A percentile compares a stretch with the other conserved stretches of the same genome.
phyloP scores from a whole-genome alignment of 1,139 yeast genomes.

The Pichia terricola region DNA sequence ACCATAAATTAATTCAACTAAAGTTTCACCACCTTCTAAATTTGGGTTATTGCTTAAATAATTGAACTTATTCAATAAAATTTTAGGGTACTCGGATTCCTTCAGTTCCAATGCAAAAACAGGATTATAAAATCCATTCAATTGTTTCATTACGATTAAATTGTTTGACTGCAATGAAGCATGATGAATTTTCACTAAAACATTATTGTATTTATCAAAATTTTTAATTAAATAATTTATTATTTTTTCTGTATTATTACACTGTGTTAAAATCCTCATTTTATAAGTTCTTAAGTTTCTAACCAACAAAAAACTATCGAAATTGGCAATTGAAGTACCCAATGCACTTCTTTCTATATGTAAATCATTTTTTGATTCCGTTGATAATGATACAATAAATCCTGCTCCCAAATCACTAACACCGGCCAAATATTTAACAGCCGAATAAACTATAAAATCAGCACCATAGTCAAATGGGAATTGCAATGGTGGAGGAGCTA shows the following conservation, averaged over 20 bases:
- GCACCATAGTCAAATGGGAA: constrained; percentile 77
- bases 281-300: constrained; percentile 77
- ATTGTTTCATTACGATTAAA: constrained; percentile 49
- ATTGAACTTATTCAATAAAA: constrained; percentile 54
- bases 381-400: constrained; percentile 52
- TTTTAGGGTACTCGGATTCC: constrained; percentile 46
- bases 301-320: constrained; percentile 66
- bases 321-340: constrained; percentile 73
- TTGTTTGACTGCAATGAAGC: constrained; percentile 54
- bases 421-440: constrained; percentile 88
- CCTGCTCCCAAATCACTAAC: constrained; percentile 89
- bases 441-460: constrained; percentile 81
- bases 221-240: constrained; percentile 49
- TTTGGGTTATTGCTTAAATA: constrained; percentile 82
- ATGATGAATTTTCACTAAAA: constrained; percentile 47
- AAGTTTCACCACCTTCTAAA: constrained; percentile 82
- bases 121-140: constrained; percentile 63
- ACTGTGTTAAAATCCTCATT: constrained; percentile 61
- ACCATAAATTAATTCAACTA: constrained; percentile 61
- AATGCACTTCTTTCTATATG: constrained; percentile 56
- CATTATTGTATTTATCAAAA: constrained; percentile 34
- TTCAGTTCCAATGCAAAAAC: constrained; percentile 60
- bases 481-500: constrained; percentile 89
- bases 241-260: constrained; percentile 51
- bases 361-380: constrained; percentile 35